Evolutionary conservation across 2,329 filamentous ascomycete genomes (phyloP), one percentile per base, ranked within the genome.

Genomic region (Trichoderma harzianum): DNA sequence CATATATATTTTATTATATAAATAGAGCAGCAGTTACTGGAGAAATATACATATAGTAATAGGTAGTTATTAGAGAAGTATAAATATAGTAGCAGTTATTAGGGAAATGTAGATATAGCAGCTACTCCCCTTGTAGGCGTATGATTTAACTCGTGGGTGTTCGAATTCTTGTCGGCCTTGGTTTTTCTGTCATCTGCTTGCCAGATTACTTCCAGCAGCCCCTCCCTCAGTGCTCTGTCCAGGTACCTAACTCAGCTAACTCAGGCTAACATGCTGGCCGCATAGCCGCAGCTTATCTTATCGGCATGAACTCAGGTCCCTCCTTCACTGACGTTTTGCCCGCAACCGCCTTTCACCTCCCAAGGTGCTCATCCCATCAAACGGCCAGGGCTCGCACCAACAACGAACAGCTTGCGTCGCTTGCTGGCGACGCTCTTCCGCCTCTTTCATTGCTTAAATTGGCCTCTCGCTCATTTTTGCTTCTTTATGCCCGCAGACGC

Each of bases 261-360:
- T 18, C 16, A 39, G 36, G 8, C 43, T n/a, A 34, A 21, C 28
- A 18, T 39, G 62, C 62, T 28, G 39, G 36, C 36, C 36, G 36
- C 36, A 39, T 39, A 39, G 36, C 36, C 18, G 58, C n/a, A 58
- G 53, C 69, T 71, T 71, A 71, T 71, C 69, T 71, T 71, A 71
- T 66, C 69, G 36, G 36, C 36, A 39, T 39, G 36, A 47, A 24
- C 26, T 58, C 26, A 30, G 55, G 53, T 68, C 34, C 34, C 36
- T 47, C 51, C 36, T 57, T 16, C 28, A 57, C 65, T 68, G 53
- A 68, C 53, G 65, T 60, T 58, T 18, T 32, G 34, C 53, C 53
- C 65, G 39, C 53, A 68, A 26, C 53, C 26, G 34, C 36, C 57
- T 26, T 36, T 53, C 30, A 70, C 67, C 36, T 63, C 24, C 47